Evolutionary conservation across 108 stramenopile genomes (phyloP).

Genomic region (Skeletonema tropicum): DNA sequence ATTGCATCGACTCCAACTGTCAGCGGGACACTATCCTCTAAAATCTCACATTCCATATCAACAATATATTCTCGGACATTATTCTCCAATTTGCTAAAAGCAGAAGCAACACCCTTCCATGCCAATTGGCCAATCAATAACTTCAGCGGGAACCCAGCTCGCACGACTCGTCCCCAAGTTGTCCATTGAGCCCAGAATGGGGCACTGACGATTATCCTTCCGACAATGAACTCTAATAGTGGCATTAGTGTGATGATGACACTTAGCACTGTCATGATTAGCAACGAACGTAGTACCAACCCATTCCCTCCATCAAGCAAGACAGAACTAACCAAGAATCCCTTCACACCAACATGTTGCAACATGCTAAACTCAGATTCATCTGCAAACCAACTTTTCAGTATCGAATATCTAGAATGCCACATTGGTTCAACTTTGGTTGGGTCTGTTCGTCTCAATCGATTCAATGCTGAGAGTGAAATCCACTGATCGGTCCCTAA

Average conservation of each 20-base stretch:
- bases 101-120: constrained; percentile 55
- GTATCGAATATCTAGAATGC: constrained; percentile 78
- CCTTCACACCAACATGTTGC: constrained; percentile 70
- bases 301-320: constrained; percentile 64
- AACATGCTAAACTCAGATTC: constrained; percentile 62
- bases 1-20: constrained; percentile 47
- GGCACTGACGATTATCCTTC: constrained; percentile 59
- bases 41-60: constrained; percentile 74
- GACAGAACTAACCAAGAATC: constrained; percentile 56
- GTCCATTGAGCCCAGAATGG: constrained; percentile 73
- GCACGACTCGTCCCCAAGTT: constrained; percentile 70
- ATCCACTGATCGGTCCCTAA: constrained; percentile 74
- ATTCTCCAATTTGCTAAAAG: constrained; percentile 56
- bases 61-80: constrained; percentile 69
- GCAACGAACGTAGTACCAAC: constrained; percentile 46
- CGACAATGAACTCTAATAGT: constrained; percentile 58
- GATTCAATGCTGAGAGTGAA: constrained; percentile 71
- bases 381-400: constrained; percentile 74
- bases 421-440: constrained; percentile 91
- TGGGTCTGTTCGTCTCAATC: constrained; percentile 82
- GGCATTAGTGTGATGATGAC: constrained; percentile 60
- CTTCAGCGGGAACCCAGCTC: constrained; percentile 86
- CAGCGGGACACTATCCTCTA: constrained; percentile 73
- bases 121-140: constrained; percentile 76
- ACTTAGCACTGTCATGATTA: constrained; percentile 38